These are phyloP conservation scores for Luvunga scandens DNA, from an alignment of 345 rosid species.

Conservation along the genomic window DNA sequence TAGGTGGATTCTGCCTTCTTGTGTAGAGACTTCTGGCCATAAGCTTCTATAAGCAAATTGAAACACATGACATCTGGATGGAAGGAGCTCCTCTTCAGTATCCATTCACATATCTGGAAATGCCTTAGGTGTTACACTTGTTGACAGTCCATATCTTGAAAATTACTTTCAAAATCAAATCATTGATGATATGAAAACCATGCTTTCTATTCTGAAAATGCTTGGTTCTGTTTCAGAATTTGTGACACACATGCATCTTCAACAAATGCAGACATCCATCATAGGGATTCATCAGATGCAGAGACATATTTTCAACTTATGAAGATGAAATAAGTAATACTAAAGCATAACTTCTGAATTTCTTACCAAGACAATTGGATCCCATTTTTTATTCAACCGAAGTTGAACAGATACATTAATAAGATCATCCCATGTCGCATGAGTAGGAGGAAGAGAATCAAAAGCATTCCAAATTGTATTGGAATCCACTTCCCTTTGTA, in stretches of 20 bases:
- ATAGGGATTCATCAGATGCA: neutral
- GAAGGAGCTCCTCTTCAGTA: constrained; percentile 75
- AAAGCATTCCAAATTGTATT: constrained; percentile 46
- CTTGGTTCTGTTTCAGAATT: neutral
- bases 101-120: constrained; percentile 83
- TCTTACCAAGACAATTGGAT: constrained; percentile 61
- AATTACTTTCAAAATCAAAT: neutral
- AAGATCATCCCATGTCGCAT: constrained; percentile 84
- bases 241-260: neutral
- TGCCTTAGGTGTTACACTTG: constrained; percentile 1
- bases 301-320: neutral
- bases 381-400: constrained; percentile 76
- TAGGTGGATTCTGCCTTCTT: constrained; percentile 70
- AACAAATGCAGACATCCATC: neutral
- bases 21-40: constrained; percentile 61
- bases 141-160: neutral
- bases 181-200: neutral
- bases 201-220: neutral
- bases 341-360: neutral
- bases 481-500: constrained; percentile 48
- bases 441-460: constrained; percentile 63
- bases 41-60: constrained; percentile 89
- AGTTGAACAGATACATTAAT: constrained; percentile 79
- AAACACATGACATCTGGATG: constrained; percentile 76
- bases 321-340: too few species aligned